Conservation (phyloP, 805 yeast genomes). For the Lachancea nothofagi region DNA sequence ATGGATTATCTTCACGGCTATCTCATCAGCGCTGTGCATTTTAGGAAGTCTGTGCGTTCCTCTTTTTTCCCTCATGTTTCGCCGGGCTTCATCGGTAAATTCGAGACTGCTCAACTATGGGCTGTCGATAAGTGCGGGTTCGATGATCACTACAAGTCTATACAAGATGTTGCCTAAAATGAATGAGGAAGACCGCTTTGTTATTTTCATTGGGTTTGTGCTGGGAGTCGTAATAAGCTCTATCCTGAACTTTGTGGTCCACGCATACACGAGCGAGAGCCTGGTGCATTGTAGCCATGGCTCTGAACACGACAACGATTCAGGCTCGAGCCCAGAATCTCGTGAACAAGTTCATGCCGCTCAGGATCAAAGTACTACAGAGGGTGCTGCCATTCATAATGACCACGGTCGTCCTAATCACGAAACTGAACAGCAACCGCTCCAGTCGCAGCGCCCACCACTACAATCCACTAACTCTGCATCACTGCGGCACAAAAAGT, state of each 20-base stretch:
- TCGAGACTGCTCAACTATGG: constrained; percentile 66
- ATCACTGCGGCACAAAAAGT: constrained; percentile 10
- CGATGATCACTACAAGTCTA: constrained; percentile 71
- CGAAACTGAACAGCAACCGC: background rate
- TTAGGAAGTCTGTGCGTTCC: constrained; percentile 63
- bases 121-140: constrained; percentile 75
- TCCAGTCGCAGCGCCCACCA: background rate
- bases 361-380: background rate
- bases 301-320: constrained; percentile 2
- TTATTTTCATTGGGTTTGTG: constrained; percentile 40
- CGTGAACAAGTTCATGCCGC: background rate
- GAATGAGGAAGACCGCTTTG: constrained; percentile 35
- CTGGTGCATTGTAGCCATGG: constrained; percentile 82
- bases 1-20: constrained; percentile 37
- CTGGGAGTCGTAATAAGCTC: constrained; percentile 60
- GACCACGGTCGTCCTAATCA: background rate
- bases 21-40: constrained; percentile 66
- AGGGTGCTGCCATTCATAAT: background rate
- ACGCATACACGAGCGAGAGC: constrained; percentile 70
- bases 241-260: constrained; percentile 58
- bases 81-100: constrained; percentile 27
- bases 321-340: background rate
- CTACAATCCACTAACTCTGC: background rate
- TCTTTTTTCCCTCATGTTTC: constrained; percentile 18
- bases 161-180: constrained; percentile 69